Percentiles rank a stretch among this genome's conserved stretches.
These are phyloP conservation scores for Phaffia australis DNA, from an alignment of 768 basidiomycete genomes.

Conservation along the genomic window DNA sequence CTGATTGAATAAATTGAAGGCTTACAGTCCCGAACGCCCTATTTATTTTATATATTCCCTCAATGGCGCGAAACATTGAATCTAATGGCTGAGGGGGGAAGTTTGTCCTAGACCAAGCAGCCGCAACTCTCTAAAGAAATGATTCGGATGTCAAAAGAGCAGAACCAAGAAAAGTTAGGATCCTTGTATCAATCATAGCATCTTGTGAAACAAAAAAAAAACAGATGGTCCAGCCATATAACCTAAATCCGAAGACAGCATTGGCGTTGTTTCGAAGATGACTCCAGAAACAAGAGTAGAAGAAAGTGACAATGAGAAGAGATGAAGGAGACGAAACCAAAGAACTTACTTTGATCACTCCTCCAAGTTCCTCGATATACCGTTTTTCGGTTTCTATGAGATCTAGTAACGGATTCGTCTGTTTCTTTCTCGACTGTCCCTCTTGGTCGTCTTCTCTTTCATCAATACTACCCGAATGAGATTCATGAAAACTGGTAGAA, in stretches of 20 bases:
- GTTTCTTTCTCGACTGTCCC: constrained; percentile 9
- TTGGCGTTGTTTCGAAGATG: constrained; percentile 3
- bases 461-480: too few species aligned
- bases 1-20: not conserved
- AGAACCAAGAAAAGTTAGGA: not conserved
- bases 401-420: constrained; percentile 68
- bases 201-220: not conserved
- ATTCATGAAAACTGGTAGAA: too few species aligned
- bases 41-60: constrained; percentile 85
- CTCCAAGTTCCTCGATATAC: constrained; percentile 82
- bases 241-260: not conserved
- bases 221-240: not conserved
- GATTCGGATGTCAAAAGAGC: not conserved
- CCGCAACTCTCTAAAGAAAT: constrained; percentile 68
- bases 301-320: not conserved
- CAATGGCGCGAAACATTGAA: constrained; percentile 85
- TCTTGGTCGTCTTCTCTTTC: not conserved
- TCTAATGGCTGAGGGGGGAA: constrained; percentile 87
- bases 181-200: not conserved
- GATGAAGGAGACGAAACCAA: not conserved
- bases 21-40: constrained; percentile 63
- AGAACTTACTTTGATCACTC: constrained; percentile 70
- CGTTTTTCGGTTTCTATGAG: constrained; percentile 85
- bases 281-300: not conserved
- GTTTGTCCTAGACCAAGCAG: constrained; percentile 93